Evolutionary conservation across 306 rosid genomes (phyloP), one percentile per base, ranked within the genome.

Genomic region (Acacia crassicarpa): DNA sequence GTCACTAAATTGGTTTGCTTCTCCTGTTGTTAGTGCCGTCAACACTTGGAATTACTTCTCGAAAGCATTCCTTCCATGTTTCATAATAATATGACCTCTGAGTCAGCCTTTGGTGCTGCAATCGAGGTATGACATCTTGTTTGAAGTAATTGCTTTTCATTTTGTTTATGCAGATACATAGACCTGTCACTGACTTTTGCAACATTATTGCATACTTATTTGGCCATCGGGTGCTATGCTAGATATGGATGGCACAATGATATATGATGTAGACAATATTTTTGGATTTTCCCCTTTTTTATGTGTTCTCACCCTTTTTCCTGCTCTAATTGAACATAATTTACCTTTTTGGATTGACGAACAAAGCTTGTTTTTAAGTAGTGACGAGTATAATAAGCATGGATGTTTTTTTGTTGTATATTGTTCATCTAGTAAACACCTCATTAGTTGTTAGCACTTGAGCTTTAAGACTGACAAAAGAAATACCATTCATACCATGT

Each of bases 101-200:
- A 96, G 58, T 96, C 99, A 27, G 98, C 99, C 81, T 93, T 71
- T 89, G 98, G 99, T 78, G 98, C 99, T 66, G 96, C 98, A 77
- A 87, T 92, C 84, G 91, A 91, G 97, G 99, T 95, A 87, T 88
- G 86, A 62, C 73, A 41, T 85, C 84, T 61, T 84, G 33, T 69
- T 78, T 78, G 48, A 44, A 69, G 77, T 13, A 41, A 69, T 41
- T 41, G 32, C 17, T 67, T 67, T 22, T 41, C 33, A 69, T 17
- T 75, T 56, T 75, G 35, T 10, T 33, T 38, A 5, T 75, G 33
- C 40, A 11, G 38, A 75, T 54, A 56, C 38, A 54, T 38, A 33
- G 73, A 68, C 30, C 62, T 56, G 56, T 62, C 72, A 43, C 45
- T 43, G 72, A 51, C 32, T 72, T 68, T 51, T 81, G 70, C 72